Evolutionary conservation across 2,329 filamentous ascomycete genomes (phyloP).

Genomic region (Exutisphaerella laricina): DNA sequence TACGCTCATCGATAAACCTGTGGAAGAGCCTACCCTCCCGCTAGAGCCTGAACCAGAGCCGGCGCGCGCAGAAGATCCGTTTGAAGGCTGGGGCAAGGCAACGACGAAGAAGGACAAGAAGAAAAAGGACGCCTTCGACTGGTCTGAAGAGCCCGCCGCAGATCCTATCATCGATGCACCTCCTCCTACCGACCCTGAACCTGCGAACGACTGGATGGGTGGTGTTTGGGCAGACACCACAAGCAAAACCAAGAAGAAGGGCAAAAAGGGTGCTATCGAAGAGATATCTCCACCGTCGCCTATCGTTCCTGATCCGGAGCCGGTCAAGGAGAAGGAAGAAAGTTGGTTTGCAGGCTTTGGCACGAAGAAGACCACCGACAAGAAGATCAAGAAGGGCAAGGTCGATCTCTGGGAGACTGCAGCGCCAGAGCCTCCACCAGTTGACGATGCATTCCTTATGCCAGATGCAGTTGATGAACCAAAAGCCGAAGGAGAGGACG

Average conservation of each 20-base stretch:
- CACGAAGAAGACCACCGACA: slow-evolving; percentile 43
- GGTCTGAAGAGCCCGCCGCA: slow-evolving; percentile 23
- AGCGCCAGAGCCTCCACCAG: slow-evolving; percentile 17
- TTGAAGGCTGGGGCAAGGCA: slow-evolving; percentile 24
- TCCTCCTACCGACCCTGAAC: slow-evolving; percentile 32
- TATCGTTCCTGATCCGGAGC: slow-evolving; percentile 22
- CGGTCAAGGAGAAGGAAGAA: slow-evolving; percentile 34
- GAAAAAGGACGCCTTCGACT: slow-evolving; percentile 38
- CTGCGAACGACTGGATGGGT: slow-evolving; percentile 29
- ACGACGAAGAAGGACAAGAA: slow-evolving; percentile 35
- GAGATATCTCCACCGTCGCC: slow-evolving; percentile 19
- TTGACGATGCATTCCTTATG: slow-evolving; percentile 22
- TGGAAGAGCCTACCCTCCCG: slow-evolving; percentile 24
- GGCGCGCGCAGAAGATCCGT: slow-evolving; percentile 17
- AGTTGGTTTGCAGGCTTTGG: slow-evolving; percentile 54
- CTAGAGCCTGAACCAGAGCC: slow-evolving; percentile 20
- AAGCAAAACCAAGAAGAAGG: slow-evolving; percentile 28
- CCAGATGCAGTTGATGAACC: slow-evolving; percentile 49
- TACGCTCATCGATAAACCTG: slow-evolving; percentile 28
- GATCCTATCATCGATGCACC: slow-evolving; percentile 20
- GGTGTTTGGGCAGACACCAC: slow-evolving; percentile 27
- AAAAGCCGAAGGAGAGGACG: slow-evolving; percentile 45
- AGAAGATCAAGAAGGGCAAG: slow-evolving; percentile 38
- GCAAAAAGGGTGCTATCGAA: slow-evolving; percentile 26
- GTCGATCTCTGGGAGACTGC: slow-evolving; percentile 14